These are phyloP conservation scores for Nemania sp. DNA, from an alignment of 2,329 filamentous ascomycete genomes.

Conservation along the genomic window DNA sequence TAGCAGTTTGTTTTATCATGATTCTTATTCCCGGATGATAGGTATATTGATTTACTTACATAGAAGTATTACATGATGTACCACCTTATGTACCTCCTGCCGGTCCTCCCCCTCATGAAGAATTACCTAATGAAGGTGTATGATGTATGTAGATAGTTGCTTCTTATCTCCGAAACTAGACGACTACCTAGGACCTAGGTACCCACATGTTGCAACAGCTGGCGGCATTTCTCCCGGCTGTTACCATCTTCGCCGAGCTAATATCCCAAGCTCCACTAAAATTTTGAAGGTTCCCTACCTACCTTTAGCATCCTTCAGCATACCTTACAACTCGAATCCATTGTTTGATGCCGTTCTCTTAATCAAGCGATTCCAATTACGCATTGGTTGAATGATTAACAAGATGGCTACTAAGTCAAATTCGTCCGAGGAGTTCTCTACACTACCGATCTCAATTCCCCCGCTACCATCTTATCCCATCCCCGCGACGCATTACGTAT, in stretches of 20 bases:
- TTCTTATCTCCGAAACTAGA: neutral
- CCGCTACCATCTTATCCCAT: constrained; percentile 71
- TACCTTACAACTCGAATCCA: no score
- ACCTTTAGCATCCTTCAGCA: no score
- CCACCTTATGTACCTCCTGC: no score
- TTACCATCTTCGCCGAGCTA: neutral
- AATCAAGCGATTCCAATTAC: constrained; percentile 3
- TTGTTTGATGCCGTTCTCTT: neutral
- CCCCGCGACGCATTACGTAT: constrained; percentile 81
- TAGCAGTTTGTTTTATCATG: neutral
- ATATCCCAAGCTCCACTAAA: constrained; percentile 26
- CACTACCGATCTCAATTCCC: constrained; percentile 76
- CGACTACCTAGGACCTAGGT: no score
- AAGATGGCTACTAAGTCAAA: constrained; percentile 54
- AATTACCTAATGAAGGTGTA: neutral
- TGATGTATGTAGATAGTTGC: neutral
- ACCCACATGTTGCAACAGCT: constrained; percentile 12
- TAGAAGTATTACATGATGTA: no score
- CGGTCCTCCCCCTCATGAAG: neutral
- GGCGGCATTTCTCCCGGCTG: neutral
- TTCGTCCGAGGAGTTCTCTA: constrained; percentile 72
- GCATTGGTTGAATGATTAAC: neutral
- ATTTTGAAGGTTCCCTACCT: constrained; percentile 14
- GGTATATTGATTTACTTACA: neutral
- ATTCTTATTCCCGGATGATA: neutral